Evolutionary conservation across 2,329 filamentous ascomycete species (phyloP).

Genomic region (Botrytis medusae): DNA sequence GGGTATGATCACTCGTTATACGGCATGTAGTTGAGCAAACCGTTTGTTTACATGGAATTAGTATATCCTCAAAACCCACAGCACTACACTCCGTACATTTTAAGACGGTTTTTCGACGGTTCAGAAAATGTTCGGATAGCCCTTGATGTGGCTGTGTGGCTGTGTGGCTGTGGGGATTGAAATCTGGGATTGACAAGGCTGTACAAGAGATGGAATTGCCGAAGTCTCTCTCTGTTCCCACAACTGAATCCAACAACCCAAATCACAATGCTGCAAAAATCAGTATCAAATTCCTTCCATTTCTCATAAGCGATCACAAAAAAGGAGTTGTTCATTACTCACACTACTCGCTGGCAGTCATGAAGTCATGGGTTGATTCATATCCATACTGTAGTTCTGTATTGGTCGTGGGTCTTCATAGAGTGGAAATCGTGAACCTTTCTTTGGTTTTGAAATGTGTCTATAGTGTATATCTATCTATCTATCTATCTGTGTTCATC

Average conservation of each 20-base stretch:
- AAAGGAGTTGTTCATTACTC: background rate
- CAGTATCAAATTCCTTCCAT: background rate
- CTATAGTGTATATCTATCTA: rapidly evolving
- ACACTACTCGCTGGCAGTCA: background rate
- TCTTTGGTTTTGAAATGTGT: too few relatives aligned
- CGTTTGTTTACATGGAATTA: background rate
- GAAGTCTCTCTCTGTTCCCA: slow-evolving; percentile 61
- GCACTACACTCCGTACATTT: background rate
- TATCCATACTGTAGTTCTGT: background rate
- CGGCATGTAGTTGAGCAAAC: background rate
- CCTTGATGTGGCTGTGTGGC: background rate
- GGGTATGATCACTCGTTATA: background rate
- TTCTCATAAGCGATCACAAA: background rate
- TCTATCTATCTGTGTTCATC: too few relatives aligned
- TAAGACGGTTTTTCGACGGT: background rate
- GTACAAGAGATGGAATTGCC: slow-evolving; percentile 57
- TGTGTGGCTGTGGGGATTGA: background rate
- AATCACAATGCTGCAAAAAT: too few relatives aligned
- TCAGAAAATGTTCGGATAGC: background rate
- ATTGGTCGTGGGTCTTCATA: background rate
- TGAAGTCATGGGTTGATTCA: background rate
- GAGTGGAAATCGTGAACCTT: too few relatives aligned
- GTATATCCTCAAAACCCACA: background rate
- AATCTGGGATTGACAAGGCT: background rate
- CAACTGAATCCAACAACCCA: slow-evolving; percentile 58